Conservation (phyloP, 1,284 basidiomycete species). For the Sanghuangporus weigelae region DNA sequence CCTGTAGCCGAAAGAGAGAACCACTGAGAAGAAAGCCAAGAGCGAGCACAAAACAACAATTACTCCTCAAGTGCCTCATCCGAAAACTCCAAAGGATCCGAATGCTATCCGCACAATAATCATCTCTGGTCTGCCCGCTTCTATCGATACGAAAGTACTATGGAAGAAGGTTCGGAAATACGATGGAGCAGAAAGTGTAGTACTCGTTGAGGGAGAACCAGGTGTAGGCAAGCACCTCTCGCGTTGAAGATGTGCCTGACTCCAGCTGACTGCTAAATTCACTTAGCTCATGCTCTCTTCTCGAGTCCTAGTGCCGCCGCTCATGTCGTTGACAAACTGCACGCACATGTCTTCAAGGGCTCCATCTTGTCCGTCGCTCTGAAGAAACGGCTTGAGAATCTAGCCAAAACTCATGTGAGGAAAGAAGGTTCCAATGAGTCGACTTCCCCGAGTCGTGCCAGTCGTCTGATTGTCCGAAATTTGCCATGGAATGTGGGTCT, state of each 20-base stretch:
- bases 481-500: slow-evolving; percentile 59
- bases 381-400: slow-evolving; percentile 81
- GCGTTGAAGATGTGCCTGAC: slow-evolving; percentile 12
- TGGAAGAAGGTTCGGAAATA: slow-evolving; percentile 90
- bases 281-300: slow-evolving; percentile 73
- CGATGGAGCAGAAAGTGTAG: slow-evolving; percentile 60
- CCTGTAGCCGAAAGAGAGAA: slow-evolving; percentile 13
- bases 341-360: slow-evolving; percentile 94
- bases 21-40: slow-evolving; percentile 40
- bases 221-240: slow-evolving; percentile 3
- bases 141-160: slow-evolving; percentile 66
- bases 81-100: slow-evolving; percentile 50
- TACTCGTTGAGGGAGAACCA: slow-evolving; percentile 9
- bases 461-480: slow-evolving; percentile 89
- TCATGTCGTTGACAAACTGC: slow-evolving; percentile 76
- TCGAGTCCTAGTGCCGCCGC: slow-evolving; percentile 65
- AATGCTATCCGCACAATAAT: slow-evolving; percentile 78
- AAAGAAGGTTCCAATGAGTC: slow-evolving; percentile 26
- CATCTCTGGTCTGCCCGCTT: slow-evolving; percentile 67
- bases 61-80: slow-evolving; percentile 30
- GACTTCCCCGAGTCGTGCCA: slow-evolving; percentile 58
- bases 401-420: slow-evolving; percentile 44
- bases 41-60: slow-evolving; percentile 37
- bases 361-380: slow-evolving; percentile 81
- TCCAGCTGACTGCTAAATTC: neutral